Evolutionary conservation across 805 yeast genomes (phyloP).

Genomic region (Alloascoidea africana): DNA sequence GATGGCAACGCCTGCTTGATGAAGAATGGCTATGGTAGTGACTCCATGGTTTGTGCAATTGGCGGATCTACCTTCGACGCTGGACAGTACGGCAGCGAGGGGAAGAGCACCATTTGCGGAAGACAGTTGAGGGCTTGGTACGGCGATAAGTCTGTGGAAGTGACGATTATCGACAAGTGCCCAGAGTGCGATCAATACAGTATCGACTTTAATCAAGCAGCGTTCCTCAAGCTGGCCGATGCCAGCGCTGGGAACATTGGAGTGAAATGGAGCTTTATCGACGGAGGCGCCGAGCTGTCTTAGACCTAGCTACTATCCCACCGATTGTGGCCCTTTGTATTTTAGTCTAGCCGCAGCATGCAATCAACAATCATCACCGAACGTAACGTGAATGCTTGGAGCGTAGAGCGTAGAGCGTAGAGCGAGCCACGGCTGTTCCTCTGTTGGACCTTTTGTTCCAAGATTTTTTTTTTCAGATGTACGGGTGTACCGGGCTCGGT

Average conservation of each 20-base stretch:
- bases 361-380: too few species aligned
- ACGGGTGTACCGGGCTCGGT: too few species aligned
- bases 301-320: too few species aligned
- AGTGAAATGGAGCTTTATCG: not conserved
- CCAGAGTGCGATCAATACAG: not conserved
- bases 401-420: too few species aligned
- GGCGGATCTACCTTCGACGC: not conserved
- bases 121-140: not conserved
- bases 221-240: not conserved
- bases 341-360: too few species aligned
- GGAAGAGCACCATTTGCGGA: not conserved
- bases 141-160: not conserved
- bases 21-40: constrained; percentile 1
- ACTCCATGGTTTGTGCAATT: not conserved
- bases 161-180: not conserved
- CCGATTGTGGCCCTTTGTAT: too few species aligned
- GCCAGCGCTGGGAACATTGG: not conserved
- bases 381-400: too few species aligned
- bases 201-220: not conserved
- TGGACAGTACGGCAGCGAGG: not conserved
- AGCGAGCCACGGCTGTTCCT: too few species aligned
- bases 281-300: too few species aligned
- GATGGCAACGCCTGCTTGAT: constrained; percentile 1
- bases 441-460: too few species aligned
- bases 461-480: too few species aligned